Evolutionary conservation across 192 early-diverging fungal genomes (phyloP), one percentile per base, ranked within the genome.

Genomic region (Linderina pennispora): DNA sequence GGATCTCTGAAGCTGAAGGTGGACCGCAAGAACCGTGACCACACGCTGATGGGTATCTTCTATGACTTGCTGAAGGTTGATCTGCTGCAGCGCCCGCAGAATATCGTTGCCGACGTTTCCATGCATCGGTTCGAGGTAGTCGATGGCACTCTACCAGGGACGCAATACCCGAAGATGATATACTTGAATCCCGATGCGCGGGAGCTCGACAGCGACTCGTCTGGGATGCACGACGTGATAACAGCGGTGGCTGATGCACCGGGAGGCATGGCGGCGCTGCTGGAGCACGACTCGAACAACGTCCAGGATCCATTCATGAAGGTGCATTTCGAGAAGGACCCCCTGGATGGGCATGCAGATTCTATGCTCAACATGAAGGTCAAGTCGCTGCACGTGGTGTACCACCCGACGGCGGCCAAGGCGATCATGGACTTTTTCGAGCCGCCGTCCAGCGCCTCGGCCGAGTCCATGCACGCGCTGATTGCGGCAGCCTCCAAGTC

Each of bases 331-430:
- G 93, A 97, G 49, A 77, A 89, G 41, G 86, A 89, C 21, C 96
- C 96, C 3, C 56, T 94, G n/a, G 92, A 97, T 58, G 76, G 66
- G 16, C 82, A 89, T 28, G 93, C 91, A 0, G 92, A 95, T 55
- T 85, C 90, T 43, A 87, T 83, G 1, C 44, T 98, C 7, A 75
- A 80, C 9, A 68, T 99, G 36, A 79, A 81, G 33, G 92, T 95
- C 79, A 80, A 88, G 23, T 88, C 92, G 43, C 74, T 99, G 22
- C 84, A 94, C 55, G 86, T 97, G 43, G 71, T 95, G 9, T 88
- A 93, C 66, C 92, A 91, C 58, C 89, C 88, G 5, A 56, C 65
- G 6, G 77, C 87, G 2, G 80, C 95, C 24, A 68, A 76, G 25
- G 80, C 84, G 8, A 66, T 97, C 9, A 61, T 86, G 4, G 74